A percentile compares a stretch with the other conserved stretches of the same genome.
These are phyloP conservation scores for Planoprotostelium fungivorum DNA, from an alignment of 78 protist species.

Conservation along the genomic window DNA sequence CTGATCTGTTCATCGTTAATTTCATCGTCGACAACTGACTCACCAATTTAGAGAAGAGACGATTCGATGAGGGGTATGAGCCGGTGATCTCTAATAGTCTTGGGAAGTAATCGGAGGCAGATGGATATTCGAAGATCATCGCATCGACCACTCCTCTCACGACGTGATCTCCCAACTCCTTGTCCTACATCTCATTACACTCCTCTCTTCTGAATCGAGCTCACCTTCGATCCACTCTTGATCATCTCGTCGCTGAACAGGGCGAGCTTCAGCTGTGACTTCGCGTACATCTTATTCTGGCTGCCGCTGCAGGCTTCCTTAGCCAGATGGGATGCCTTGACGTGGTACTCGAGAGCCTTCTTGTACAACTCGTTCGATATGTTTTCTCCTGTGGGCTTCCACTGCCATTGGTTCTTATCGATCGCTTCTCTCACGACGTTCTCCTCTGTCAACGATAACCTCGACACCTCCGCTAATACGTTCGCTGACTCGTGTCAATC, in stretches of 20 bases:
- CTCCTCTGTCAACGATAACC: background rate
- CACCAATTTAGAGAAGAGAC: background rate
- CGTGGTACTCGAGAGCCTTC: background rate
- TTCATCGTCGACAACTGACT: background rate
- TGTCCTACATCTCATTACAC: background rate
- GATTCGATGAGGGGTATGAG: background rate
- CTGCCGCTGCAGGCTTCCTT: background rate
- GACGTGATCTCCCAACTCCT: constrained; percentile 13
- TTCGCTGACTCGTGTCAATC: background rate
- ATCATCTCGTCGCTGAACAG: constrained; percentile 46
- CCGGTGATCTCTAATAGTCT: constrained; percentile 37
- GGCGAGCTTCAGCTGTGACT: constrained; percentile 47
- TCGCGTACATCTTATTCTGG: background rate
- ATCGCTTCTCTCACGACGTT: background rate
- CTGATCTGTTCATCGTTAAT: background rate
- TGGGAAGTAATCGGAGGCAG: constrained; percentile 66
- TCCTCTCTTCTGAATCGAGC: background rate
- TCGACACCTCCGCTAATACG: background rate
- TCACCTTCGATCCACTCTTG: background rate
- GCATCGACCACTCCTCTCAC: constrained; percentile 31
- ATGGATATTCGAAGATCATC: constrained; percentile 32
- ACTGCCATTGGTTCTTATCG: background rate
- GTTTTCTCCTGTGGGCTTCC: background rate
- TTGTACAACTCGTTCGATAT: background rate
- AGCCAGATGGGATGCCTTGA: background rate